A percentile compares a stretch with the other conserved stretches of the same genome.
Evolutionary conservation across 805 yeast species (phyloP).

Genomic region (Starmerella vitae): DNA sequence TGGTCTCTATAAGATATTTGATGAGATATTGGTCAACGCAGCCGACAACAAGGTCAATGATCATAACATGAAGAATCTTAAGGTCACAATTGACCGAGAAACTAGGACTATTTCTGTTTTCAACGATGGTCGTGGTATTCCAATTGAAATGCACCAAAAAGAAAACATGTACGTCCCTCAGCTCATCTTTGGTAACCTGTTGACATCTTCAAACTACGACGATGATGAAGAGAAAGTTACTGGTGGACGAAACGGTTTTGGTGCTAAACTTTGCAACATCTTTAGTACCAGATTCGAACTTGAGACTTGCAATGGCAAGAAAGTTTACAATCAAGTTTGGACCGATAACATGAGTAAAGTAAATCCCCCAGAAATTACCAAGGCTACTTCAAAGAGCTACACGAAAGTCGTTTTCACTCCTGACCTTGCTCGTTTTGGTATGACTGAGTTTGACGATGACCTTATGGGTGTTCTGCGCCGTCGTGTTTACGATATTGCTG

Average conservation of each 20-base stretch:
- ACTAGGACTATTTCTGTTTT: slow-evolving; percentile 60
- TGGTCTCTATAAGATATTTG: slow-evolving; percentile 90
- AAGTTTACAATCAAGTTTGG: slow-evolving; percentile 74
- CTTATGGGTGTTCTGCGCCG: slow-evolving; percentile 72
- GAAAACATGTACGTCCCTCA: slow-evolving; percentile 92
- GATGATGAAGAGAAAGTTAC: slow-evolving; percentile 91
- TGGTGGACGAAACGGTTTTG: slow-evolving; percentile 97
- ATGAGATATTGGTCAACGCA: slow-evolving; percentile 92
- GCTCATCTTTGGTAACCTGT: slow-evolving; percentile 83
- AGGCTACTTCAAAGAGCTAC: slow-evolving; percentile 38
- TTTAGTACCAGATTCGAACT: slow-evolving; percentile 76
- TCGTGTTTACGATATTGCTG: slow-evolving; percentile 91
- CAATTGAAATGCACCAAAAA: slow-evolving; percentile 79
- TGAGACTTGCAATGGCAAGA: slow-evolving; percentile 76
- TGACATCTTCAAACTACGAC: slow-evolving; percentile 92
- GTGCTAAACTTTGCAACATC: slow-evolving; percentile 93
- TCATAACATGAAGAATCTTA: slow-evolving; percentile 72
- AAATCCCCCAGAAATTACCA: slow-evolving; percentile 59
- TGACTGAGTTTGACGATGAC: slow-evolving; percentile 75
- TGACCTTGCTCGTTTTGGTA: slow-evolving; percentile 68
- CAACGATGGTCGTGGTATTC: slow-evolving; percentile 94
- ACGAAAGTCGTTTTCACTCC: slow-evolving; percentile 84
- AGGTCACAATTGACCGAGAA: slow-evolving; percentile 68
- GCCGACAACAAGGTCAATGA: slow-evolving; percentile 97
- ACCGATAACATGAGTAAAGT: slow-evolving; percentile 68